Evolutionary conservation across 2,329 filamentous ascomycete species (phyloP).

Genomic region (Exophiala phaeomuriformis): DNA sequence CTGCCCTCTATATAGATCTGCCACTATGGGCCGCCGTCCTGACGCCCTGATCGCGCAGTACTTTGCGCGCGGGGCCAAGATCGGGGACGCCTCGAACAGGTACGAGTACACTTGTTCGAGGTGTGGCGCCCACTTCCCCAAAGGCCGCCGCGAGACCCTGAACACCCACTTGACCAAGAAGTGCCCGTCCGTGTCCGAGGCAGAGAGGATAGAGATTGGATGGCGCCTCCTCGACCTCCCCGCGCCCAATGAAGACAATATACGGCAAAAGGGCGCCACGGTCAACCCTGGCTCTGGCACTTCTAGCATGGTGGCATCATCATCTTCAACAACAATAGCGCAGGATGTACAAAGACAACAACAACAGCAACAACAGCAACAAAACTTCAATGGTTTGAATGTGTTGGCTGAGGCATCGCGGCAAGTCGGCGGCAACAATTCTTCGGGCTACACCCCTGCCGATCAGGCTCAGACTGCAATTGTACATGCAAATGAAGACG

Average conservation of each 20-base stretch:
- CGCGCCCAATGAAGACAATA: slow-evolving; percentile 30
- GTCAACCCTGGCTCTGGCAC: background rate
- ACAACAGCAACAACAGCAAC: slow-evolving; percentile 37
- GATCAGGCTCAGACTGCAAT: slow-evolving; percentile 3
- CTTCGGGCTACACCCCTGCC: background rate
- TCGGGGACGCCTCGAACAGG: slow-evolving; percentile 82
- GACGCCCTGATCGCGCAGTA: slow-evolving; percentile 80
- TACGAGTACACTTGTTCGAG: slow-evolving; percentile 87
- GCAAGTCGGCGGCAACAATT: slow-evolving; percentile 50
- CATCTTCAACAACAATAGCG: too few species aligned
- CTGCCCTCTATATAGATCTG: background rate
- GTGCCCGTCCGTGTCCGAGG: slow-evolving; percentile 69
- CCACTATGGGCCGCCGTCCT: slow-evolving; percentile 70
- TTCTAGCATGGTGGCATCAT: background rate
- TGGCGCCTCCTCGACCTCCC: slow-evolving; percentile 65
- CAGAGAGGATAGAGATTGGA: slow-evolving; percentile 67
- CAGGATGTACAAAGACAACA: slow-evolving; percentile 4
- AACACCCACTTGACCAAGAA: slow-evolving; percentile 76
- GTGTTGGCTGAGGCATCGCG: slow-evolving; percentile 82
- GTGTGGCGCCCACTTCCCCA: slow-evolving; percentile 82
- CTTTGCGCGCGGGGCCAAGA: slow-evolving; percentile 78
- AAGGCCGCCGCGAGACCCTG: slow-evolving; percentile 77
- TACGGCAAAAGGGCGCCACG: slow-evolving; percentile 17
- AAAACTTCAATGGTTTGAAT: slow-evolving; percentile 72
- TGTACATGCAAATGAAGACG: background rate